Evolutionary conservation across 306 rosid species (phyloP), one percentile per base, ranked within the genome.

Genomic region (Luffa aegyptiaca): DNA sequence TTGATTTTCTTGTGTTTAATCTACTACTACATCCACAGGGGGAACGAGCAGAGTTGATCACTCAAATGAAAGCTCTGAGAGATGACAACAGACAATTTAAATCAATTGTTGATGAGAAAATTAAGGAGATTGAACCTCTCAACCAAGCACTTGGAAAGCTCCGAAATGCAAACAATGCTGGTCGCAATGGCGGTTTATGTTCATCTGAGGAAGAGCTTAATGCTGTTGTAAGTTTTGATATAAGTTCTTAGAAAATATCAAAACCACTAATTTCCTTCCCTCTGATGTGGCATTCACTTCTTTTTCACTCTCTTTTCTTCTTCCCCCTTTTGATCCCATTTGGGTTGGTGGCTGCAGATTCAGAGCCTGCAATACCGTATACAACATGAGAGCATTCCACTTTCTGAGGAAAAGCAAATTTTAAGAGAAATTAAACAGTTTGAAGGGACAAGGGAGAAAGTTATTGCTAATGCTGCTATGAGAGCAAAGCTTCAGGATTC

Each of bases 171-270:
- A 89, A 87, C 82, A 86, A 75, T 85, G 88, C 81, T 1, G 94
- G 88, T 44, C 92, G 91, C 55, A 88, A 83, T 79, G 76, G 88
- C 72, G 92, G 94, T 85, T 42, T 96, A 76, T 93, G 96, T 82
- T 91, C 97, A 79, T 93, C 99, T 14, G 99, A 93, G 91, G 93
- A 85, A 81, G 99, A 96, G 87, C 97, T 96, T 45, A 89, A 96
- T 36, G 82, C 81, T 42, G 17, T 84, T 17, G 99, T 96, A 88
- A 79, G 91, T 78, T 86, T 76, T 77, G 74, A n/a, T 52, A 10
- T 6, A 31, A 17, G 53, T 68, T 69, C 68, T 71, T 86, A 3
- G 81, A 13, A 78, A 57, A 65, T 75, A 36, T 68, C 73, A 70
- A 37, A 63, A 83, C 81, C 31, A 5, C 68, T 82, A 31, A 44